A percentile compares a stretch with the other conserved stretches of the same genome.
Evolutionary conservation across 768 basidiomycete genomes (phyloP).

Genomic region (Nidularia sp.): DNA sequence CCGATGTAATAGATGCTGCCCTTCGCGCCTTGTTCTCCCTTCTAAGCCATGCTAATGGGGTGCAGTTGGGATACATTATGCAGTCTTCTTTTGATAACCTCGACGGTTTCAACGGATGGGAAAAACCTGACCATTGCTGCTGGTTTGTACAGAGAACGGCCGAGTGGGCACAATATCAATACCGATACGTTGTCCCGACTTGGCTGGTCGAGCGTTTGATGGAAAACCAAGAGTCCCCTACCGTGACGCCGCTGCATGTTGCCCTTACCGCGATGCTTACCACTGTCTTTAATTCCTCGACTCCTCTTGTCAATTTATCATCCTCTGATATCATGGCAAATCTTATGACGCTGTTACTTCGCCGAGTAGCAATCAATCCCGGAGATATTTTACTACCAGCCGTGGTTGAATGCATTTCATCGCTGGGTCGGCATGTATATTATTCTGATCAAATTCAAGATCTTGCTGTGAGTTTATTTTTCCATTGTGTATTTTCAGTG

Average conservation of each 20-base stretch:
- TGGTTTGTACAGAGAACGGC: slow-evolving; percentile 78
- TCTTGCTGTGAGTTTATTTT: slow-evolving; percentile 48
- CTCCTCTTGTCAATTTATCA: slow-evolving; percentile 83
- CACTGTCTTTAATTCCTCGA: slow-evolving; percentile 76
- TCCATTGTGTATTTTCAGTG: background rate
- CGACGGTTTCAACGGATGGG: slow-evolving; percentile 62
- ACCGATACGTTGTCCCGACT: slow-evolving; percentile 86
- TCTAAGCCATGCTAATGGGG: slow-evolving; percentile 70
- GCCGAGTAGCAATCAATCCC: slow-evolving; percentile 57
- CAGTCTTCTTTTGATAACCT: slow-evolving; percentile 70
- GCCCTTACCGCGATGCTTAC: slow-evolving; percentile 77
- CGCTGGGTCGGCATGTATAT: slow-evolving; percentile 87
- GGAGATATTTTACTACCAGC: slow-evolving; percentile 63
- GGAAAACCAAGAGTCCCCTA: slow-evolving; percentile 50
- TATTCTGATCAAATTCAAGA: slow-evolving; percentile 97
- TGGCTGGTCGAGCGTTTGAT: slow-evolving; percentile 76
- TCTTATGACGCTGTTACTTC: slow-evolving; percentile 69
- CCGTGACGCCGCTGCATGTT: slow-evolving; percentile 46
- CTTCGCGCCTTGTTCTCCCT: slow-evolving; percentile 70
- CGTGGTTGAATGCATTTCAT: slow-evolving; percentile 74
- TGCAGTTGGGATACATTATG: slow-evolving; percentile 69
- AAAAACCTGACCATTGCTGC: slow-evolving; percentile 62
- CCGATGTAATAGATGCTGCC: slow-evolving; percentile 72
- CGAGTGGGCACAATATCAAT: slow-evolving; percentile 93
- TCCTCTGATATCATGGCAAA: slow-evolving; percentile 86